These are phyloP conservation scores for Arachis hypogaea DNA, from an alignment of 306 rosid genomes.

Conservation along the genomic window DNA sequence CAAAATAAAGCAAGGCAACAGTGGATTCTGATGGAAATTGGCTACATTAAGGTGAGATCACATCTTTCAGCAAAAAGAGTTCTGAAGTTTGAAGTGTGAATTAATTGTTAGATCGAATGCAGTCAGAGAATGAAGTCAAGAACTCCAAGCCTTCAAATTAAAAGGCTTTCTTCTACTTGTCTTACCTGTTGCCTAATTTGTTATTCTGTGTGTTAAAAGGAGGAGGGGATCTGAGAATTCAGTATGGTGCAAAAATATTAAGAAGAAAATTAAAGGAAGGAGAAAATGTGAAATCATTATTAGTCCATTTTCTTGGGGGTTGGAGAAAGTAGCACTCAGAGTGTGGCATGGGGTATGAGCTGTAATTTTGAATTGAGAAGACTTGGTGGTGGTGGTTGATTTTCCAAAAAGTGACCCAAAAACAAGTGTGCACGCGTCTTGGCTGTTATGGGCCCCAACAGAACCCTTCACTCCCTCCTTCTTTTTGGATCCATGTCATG, in stretches of 20 bases:
- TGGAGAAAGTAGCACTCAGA: constrained; percentile 67
- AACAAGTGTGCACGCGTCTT: constrained; percentile 57
- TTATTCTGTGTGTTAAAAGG: constrained; percentile 36
- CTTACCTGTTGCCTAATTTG: constrained; percentile 31
- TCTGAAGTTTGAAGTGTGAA: neutral
- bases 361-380: constrained; percentile 54
- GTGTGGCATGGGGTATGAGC: constrained; percentile 51
- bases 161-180: constrained; percentile 33
- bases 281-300: constrained; percentile 46
- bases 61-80: constrained; percentile 10
- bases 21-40: neutral
- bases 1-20: constrained; percentile 48
- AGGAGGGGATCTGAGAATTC: constrained; percentile 14
- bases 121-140: neutral
- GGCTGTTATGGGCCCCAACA: constrained; percentile 60
- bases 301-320: constrained; percentile 56
- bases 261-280: constrained; percentile 26
- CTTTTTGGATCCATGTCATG: constrained; percentile 61
- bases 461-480: constrained; percentile 31
- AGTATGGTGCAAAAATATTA: constrained; percentile 33
- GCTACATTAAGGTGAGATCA: neutral
- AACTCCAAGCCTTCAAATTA: neutral
- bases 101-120: too few relatives aligned
- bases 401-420: constrained; percentile 39
- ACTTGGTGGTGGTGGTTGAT: constrained; percentile 23